These are phyloP conservation scores for Mycosarcoma mackinlayi DNA, from an alignment of 1,284 basidiomycete species.

Conservation along the genomic window DNA sequence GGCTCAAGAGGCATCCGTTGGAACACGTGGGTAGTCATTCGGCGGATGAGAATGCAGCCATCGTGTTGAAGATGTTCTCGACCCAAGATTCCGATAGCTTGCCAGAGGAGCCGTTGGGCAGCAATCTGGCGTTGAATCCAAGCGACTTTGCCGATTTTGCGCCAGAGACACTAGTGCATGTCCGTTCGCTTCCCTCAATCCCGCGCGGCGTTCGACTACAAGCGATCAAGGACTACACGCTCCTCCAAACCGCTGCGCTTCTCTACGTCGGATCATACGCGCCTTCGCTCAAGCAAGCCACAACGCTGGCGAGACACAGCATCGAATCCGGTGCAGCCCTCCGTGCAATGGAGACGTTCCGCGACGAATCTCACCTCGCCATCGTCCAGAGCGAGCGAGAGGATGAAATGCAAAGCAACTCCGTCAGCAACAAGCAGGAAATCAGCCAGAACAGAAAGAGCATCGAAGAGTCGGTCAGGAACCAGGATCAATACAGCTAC, in stretches of 20 bases:
- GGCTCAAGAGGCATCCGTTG: slow-evolving; percentile 51
- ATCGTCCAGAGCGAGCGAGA: slow-evolving; percentile 29
- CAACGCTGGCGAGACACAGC: slow-evolving; percentile 27
- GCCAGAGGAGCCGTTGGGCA: slow-evolving; percentile 10
- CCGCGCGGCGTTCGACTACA: slow-evolving; percentile 50
- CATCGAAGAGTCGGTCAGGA: slow-evolving; percentile 30
- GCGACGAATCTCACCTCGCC: slow-evolving; percentile 33
- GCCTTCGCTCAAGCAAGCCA: slow-evolving; percentile 12
- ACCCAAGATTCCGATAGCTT: slow-evolving; percentile 10
- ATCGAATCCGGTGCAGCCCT: slow-evolving; percentile 51
- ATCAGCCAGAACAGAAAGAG: slow-evolving; percentile 32
- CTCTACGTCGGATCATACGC: slow-evolving; percentile 61
- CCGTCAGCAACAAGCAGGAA: slow-evolving; percentile 14
- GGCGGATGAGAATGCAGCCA: slow-evolving; percentile 60
- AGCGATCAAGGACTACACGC: slow-evolving; percentile 62
- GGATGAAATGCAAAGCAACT: too few relatives aligned
- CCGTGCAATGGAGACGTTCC: slow-evolving; percentile 43
- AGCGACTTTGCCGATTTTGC: slow-evolving; percentile 19
- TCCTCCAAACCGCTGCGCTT: slow-evolving; percentile 62
- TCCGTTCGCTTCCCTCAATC: slow-evolving; percentile 42
- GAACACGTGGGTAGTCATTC: slow-evolving; percentile 54
- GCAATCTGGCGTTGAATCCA: slow-evolving; percentile 28
- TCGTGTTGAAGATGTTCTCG: slow-evolving; percentile 56
- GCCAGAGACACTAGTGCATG: slow-evolving; percentile 31
- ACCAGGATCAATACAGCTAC: slow-evolving; percentile 55